phyloP scores from a whole-genome alignment of 2,329 filamentous ascomycete genomes.

The Colletotrichum simmondsii region DNA sequence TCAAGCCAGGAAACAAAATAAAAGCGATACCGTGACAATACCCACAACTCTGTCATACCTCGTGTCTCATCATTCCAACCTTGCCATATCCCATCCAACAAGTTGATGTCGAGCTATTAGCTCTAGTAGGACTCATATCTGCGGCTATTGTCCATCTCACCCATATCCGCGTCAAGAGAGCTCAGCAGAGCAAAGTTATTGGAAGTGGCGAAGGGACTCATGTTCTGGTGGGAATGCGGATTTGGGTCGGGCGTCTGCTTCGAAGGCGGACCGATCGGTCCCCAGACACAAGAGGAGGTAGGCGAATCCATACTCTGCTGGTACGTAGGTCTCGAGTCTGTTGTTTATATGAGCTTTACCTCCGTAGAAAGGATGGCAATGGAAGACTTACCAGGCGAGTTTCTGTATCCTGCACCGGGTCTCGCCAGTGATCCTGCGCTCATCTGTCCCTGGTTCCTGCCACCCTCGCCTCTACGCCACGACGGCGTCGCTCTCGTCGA shows the following conservation, averaged over 20 bases:
- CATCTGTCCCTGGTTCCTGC: not conserved
- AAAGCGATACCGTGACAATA: not conserved
- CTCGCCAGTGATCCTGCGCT: not conserved
- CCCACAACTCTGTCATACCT: constrained; percentile 16
- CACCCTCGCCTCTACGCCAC: constrained; percentile 17
- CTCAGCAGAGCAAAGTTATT: constrained; percentile 9
- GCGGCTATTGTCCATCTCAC: not conserved
- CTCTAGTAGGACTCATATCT: not conserved
- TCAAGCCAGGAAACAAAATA: constrained; percentile 5
- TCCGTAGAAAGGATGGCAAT: not conserved
- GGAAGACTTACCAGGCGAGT: not conserved
- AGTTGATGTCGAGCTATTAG: not conserved
- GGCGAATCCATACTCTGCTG: constrained; percentile 19
- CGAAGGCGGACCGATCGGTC: constrained; percentile 42
- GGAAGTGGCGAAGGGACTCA: not conserved
- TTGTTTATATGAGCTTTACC: not conserved
- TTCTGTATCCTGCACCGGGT: constrained; percentile 1
- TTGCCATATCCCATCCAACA: not conserved
- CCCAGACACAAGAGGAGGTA: constrained; percentile 41
- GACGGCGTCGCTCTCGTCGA: constrained; percentile 22
- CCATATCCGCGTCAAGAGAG: not conserved
- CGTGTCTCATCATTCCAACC: constrained; percentile 16
- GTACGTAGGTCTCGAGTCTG: constrained; percentile 4
- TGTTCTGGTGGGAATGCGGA: constrained; percentile 1
- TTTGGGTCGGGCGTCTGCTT: constrained; percentile 27